Base-by-base conservation (phyloP, 192 early-diverging fungal genomes). In the Gryganskiella cystojenkinii region DNA sequence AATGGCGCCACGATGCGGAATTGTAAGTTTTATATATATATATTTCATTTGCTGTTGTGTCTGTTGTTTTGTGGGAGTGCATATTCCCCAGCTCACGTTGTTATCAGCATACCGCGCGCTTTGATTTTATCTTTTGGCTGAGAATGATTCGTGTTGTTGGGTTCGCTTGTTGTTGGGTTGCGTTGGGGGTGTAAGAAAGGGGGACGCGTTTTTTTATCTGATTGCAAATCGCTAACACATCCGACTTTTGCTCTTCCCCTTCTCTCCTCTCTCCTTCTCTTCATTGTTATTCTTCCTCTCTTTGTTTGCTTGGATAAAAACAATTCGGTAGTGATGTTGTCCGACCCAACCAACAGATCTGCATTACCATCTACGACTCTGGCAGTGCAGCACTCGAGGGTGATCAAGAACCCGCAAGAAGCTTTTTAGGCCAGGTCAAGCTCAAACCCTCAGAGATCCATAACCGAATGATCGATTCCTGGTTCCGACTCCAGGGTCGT, bases 391-490 rank as follows among this genome's bases (percentile, higher is more conserved):
- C n/a, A n/a, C n/a, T n/a, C n/a, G 71, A 81, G 37, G 47, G 70
- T 6, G 51, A 59, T 53, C 72, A 60, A 17, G 40, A 55, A 3
- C 68, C 60, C 54, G 65, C 35, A 42, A 83, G 70, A 65, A 70
- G 61, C 31, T 85, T 81, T 42, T 61, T 87, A 46, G 84, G 86
- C 11, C 76, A 75, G 40, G 70, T 80, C 24, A 80, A 74, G 25
- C 61, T 86, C 35, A 70, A 74, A 45, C 85, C 85, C 8, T 80
- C 73, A 2, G 76, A 78, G 45, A 57, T 63, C 14, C 68, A 79
- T 45, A 83, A 85, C 33, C 46, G 83, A 27, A 71, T 69, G 20
- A 79, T 85, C 55, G 86, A 87, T 27, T 73, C 68, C 27, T 82
- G 82, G 82, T 82, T 81, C 40, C 71, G 71, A 6, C 46, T 83